Evolutionary conservation across 139 green algal genomes (phyloP).

Genomic region (Tetraselmis striata): DNA sequence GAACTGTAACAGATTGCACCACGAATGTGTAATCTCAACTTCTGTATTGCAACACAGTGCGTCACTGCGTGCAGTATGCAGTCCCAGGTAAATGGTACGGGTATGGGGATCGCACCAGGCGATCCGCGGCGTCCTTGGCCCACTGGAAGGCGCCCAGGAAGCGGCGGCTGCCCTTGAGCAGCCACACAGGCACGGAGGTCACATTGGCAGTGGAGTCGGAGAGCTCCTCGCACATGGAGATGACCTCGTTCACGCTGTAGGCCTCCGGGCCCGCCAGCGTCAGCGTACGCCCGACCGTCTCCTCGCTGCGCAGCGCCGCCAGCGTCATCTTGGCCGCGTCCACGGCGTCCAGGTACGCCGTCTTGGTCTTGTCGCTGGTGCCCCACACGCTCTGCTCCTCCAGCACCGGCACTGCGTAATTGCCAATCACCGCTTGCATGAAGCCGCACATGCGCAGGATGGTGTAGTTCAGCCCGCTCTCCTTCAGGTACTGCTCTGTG

Average conservation of each 20-base stretch:
- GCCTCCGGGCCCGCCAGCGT: conserved; percentile 86
- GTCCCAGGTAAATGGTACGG: no score
- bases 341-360: conserved; percentile 90
- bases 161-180: conserved; percentile 73
- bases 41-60: no score
- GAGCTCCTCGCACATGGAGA: conserved; percentile 85
- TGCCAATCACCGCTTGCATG: conserved; percentile 96
- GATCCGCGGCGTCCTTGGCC: conserved; percentile 86
- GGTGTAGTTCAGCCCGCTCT: conserved; percentile 83
- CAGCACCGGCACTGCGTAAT: conserved; percentile 97
- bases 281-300: conserved; percentile 58
- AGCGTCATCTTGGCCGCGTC: conserved; percentile 84
- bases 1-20: no score
- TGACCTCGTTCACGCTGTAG: conserved; percentile 88
- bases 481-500: conserved; percentile 88
- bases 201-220: conserved; percentile 68
- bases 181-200: conserved; percentile 79
- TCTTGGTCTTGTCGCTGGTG: conserved; percentile 85
- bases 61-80: no score
- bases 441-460: conserved; percentile 92
- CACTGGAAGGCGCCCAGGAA: conserved; percentile 85
- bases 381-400: conserved; percentile 95
- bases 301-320: conserved; percentile 70
- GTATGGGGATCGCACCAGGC: conserved; percentile 78
- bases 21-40: no score